phyloP scores from a whole-genome alignment of 2,329 filamentous ascomycete genomes.

The Orbilia ellipsospora region DNA sequence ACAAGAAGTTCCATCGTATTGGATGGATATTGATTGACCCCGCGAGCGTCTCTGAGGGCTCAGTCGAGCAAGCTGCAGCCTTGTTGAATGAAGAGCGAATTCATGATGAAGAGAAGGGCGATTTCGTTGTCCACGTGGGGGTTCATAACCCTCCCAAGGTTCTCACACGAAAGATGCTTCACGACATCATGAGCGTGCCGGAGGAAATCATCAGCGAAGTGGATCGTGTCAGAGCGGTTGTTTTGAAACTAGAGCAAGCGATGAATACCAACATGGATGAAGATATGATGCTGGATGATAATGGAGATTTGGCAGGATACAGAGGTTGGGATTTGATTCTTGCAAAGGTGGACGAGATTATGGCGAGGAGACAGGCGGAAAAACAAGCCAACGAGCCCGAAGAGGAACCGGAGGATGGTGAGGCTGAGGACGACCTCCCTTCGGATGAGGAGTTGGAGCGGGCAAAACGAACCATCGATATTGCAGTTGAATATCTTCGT shows the following conservation, averaged over 20 bases:
- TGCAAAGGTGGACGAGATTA: conserved; percentile 58
- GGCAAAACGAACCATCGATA: conserved; percentile 91
- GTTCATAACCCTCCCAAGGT: conserved; percentile 82
- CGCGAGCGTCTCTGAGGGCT: conserved; percentile 74
- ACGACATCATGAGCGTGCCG: conserved; percentile 65
- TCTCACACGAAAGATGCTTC: conserved; percentile 59
- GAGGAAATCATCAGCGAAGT: conserved; percentile 94
- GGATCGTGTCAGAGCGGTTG: conserved; percentile 81
- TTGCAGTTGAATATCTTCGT: conserved; percentile 94
- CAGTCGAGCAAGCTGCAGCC: conserved; percentile 86
- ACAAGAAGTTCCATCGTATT: conserved; percentile 96
- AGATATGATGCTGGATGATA: conserved; percentile 60
- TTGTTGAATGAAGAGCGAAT: conserved; percentile 98
- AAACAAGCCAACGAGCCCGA: conserved; percentile 71
- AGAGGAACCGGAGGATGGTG: conserved; percentile 82
- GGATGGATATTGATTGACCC: conserved; percentile 96
- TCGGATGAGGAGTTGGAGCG: conserved; percentile 85
- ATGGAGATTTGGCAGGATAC: conserved; percentile 60
- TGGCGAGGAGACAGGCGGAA: conserved; percentile 63
- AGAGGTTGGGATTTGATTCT: conserved; percentile 64
- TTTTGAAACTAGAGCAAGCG: conserved; percentile 85
- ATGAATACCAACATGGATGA: conserved; percentile 56
- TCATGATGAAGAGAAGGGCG: conserved; percentile 89
- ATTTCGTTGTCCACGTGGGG: conserved; percentile 97
- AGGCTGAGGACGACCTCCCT: conserved; percentile 74